Evolutionary conservation across 2,329 filamentous ascomycete genomes (phyloP), one percentile per base, ranked within the genome.

Genomic region (Pseudocercospora vitis): DNA sequence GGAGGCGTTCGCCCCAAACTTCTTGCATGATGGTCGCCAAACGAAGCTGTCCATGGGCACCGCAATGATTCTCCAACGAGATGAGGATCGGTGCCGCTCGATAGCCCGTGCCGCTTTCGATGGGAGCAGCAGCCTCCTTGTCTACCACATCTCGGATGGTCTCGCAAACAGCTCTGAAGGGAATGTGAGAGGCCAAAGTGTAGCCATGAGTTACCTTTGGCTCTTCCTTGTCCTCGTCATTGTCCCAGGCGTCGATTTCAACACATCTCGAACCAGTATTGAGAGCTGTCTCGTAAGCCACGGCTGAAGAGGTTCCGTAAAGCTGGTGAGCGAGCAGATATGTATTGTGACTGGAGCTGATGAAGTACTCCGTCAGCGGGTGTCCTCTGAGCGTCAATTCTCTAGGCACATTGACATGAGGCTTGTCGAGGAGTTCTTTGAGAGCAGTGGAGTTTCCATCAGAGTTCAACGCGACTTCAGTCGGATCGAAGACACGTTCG

Each of bases 241-340:
- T 77, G 62, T 88, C 84, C 86, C 85, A 89, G 1, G 83, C 86
- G 64, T 88, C 85, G 50, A 88, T 88, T 70, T 89, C 86, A 31
- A 89, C 84, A 62, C 86, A 89, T 5, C 86, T 76, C 1, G 84
- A 83, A 1, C 85, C 86, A 0, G 83, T 81, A 24, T 71, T 73
- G 12, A 89, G 72, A 0, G 83, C 82, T 4, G 76, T 81, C 62
- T 84, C 78, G 64, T 89, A 89, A 0, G 83, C 85, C 3, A 76
- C 73, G 6, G 83, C 82, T 2, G 80, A 81, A 1, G 83, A 86
- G 18, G 74, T 74, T 3, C 86, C 86, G 61, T 78, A 85, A 2
- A 89, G 79, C 70, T 89, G 86, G 67, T 88, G 83, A 0, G 84
- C 85, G 63, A 84, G 75, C 21, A 89, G 74, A 63, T 89, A 89